Conservation (phyloP, 2,329 filamentous ascomycete species). For the Cladosporium colombiae region DNA sequence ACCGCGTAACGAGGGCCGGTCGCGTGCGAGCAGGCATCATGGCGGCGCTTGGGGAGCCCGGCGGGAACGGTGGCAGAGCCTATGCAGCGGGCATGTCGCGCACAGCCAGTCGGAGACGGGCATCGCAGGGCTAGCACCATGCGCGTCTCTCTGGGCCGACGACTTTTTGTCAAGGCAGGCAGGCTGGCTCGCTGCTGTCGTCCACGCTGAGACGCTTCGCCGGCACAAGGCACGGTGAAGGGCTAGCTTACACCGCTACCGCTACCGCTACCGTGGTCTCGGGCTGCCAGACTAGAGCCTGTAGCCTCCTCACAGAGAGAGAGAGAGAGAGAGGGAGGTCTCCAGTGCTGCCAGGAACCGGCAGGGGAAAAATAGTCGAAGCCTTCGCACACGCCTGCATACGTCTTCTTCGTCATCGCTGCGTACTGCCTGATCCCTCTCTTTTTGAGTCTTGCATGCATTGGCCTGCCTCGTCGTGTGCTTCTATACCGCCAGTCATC, state of each 20-base stretch:
- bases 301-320: neutral
- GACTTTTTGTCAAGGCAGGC: neutral
- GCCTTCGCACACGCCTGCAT: slow-evolving; percentile 4
- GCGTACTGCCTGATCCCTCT: slow-evolving; percentile 4
- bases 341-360: slow-evolving; percentile 9
- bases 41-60: neutral
- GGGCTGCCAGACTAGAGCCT: slow-evolving; percentile 6
- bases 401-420: slow-evolving; percentile 8
- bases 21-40: slow-evolving; percentile 14
- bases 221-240: neutral
- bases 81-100: neutral
- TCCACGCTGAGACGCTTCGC: neutral
- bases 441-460: neutral
- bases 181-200: neutral
- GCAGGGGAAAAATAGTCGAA: slow-evolving; percentile 7
- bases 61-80: neutral
- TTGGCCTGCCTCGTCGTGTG: neutral
- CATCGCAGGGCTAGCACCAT: neutral
- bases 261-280: slow-evolving; percentile 15
- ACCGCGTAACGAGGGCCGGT: slow-evolving; percentile 3
- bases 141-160: neutral
- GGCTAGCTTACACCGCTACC: slow-evolving; percentile 11
- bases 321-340: too few relatives aligned
- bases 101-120: slow-evolving; percentile 11
- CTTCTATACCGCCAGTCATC: neutral